Evolutionary conservation across 306 rosid species (phyloP), one percentile per base, ranked within the genome.

Genomic region (Gillenia trifoliata): DNA sequence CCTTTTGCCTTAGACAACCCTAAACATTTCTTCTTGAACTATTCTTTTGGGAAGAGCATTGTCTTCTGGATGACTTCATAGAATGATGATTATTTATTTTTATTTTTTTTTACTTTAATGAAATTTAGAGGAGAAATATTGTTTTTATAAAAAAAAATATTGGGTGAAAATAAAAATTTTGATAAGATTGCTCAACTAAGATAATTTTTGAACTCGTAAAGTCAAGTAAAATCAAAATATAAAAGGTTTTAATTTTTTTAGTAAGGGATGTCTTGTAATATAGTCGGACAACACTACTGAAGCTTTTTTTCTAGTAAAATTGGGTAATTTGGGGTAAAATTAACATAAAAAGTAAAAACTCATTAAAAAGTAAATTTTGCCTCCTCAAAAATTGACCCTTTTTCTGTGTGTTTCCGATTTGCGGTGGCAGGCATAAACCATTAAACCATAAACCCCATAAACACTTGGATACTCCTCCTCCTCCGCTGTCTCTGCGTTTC

Each of bases 301-400:
- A 13, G 0, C 0, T 13, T 1, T 13, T 43, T 43, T 13, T 5
- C 0, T 15, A 0, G 12, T 43, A 43, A 1, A 3, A 43, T 0
- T n/a, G 60, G 25, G 26, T 54, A 10, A 0, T 9, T 7, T 2
- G 5, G 13, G 59, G 49, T 54, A 3, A 54, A 15, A 7, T 22
- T 54, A 33, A n/a, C 26, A 56, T 0, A 3, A 4, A 0, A 26
- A 12, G 33, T 25, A 26, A 56, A 38, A 59, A 25, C 64, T 60
- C 34, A 0, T 5, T 5, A 8, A 60, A 60, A 60, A 28, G 36
- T 60, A 28, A 28, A 60, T 29, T 28, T 60, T 60, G 9, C 10
- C n/a, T 28, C 11, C 4, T 8, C 34, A 62, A 30, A 59, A 16
- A 13, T 28, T 60, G 65, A 60, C 65, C 5, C 20, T 60, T 60